Percentiles rank a stretch among this genome's conserved stretches.
Conservation (phyloP, 2,329 filamentous ascomycete genomes). For the Cercospora zeina region DNA sequence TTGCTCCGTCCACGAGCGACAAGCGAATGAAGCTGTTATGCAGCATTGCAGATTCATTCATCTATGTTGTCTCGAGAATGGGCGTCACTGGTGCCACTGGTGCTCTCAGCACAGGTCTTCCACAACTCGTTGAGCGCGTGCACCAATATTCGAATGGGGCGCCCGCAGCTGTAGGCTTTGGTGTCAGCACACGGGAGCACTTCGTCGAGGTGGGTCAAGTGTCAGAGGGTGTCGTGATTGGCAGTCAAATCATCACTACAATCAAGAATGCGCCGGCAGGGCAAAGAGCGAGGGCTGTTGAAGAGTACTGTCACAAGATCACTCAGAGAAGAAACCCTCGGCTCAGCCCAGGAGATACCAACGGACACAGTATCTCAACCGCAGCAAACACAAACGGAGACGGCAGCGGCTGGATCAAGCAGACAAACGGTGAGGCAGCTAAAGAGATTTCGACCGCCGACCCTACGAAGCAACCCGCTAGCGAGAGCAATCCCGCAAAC, state of each 20-base stretch:
- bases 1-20: constrained; percentile 90
- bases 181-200: constrained; percentile 92
- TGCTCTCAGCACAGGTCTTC: constrained; percentile 75
- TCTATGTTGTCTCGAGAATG: constrained; percentile 97
- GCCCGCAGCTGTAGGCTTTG: constrained; percentile 90
- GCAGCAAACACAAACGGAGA: constrained; percentile 39
- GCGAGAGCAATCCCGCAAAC: constrained; percentile 41
- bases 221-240: constrained; percentile 93
- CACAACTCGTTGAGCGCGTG: constrained; percentile 77
- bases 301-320: constrained; percentile 81
- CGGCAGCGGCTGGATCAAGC: constrained; percentile 40
- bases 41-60: constrained; percentile 95
- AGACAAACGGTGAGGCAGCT: constrained; percentile 35
- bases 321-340: constrained; percentile 45
- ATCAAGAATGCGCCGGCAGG: constrained; percentile 68
- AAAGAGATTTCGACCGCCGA: constrained; percentile 41
- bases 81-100: constrained; percentile 92
- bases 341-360: constrained; percentile 24
- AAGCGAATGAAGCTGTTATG: constrained; percentile 92
- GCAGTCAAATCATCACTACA: constrained; percentile 87
- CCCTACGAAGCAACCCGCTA: constrained; percentile 39
- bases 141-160: constrained; percentile 90
- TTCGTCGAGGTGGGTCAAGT: constrained; percentile 81
- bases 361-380: constrained; percentile 38
- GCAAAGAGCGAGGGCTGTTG: constrained; percentile 68